A percentile compares a stretch with the other conserved stretches of the same genome.
Conservation (phyloP, 257 asterid species). For the Forsythia suspensa region DNA sequence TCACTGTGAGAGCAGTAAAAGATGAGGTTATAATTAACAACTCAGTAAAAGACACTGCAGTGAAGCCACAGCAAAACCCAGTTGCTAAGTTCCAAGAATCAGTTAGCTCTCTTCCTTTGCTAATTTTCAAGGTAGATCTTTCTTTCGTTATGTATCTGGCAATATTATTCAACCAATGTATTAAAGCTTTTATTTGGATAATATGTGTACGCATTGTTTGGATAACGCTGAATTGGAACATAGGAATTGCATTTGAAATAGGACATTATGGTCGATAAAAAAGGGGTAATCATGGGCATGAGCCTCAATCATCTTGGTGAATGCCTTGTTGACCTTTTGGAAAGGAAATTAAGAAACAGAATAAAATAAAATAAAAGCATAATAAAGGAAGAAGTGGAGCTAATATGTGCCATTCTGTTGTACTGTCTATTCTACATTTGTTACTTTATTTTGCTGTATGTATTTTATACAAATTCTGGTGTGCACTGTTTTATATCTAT, state of each 20-base stretch:
- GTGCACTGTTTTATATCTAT: neutral
- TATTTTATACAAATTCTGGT: neutral
- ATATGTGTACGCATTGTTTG: neutral
- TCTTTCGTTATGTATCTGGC: neutral
- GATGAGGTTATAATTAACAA: constrained; percentile 30
- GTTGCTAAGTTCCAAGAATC: constrained; percentile 53
- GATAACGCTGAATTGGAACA: neutral
- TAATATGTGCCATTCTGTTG: neutral
- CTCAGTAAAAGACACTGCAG: constrained; percentile 27
- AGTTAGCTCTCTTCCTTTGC: constrained; percentile 52
- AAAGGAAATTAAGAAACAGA: neutral
- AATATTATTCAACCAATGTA: neutral
- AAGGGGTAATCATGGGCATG: neutral
- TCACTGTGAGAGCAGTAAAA: constrained; percentile 37
- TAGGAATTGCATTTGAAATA: neutral
- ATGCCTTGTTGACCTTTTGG: neutral
- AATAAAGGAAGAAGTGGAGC: neutral
- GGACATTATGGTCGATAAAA: neutral
- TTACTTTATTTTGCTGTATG: neutral
- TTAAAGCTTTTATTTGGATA: neutral
- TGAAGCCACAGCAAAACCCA: constrained; percentile 26
- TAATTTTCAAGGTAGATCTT: constrained; percentile 47
- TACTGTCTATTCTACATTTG: neutral
- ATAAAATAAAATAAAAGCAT: neutral
- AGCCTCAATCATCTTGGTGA: neutral